These are phyloP conservation scores for Alternaria sp. DNA, from an alignment of 2,329 filamentous ascomycete species.

Conservation along the genomic window DNA sequence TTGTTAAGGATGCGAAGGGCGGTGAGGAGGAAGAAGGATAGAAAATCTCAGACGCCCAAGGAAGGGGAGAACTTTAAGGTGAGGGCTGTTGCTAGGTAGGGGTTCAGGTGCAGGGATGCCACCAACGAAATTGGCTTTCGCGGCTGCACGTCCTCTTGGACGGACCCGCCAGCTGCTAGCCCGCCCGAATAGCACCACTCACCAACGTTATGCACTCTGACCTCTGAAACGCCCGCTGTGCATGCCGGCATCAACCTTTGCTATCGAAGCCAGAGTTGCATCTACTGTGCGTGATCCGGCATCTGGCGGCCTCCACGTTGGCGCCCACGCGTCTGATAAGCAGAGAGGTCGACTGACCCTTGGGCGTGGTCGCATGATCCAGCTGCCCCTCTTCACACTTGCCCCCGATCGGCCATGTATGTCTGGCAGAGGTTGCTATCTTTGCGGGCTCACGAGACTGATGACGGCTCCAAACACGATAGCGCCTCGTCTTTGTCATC, in stretches of 20 bases:
- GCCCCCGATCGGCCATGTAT: conserved; percentile 19
- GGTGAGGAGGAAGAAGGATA: conserved; percentile 43
- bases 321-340: conserved; percentile 24
- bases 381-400: conserved; percentile 31
- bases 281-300: conserved; percentile 3
- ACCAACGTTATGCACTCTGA: conserved; percentile 40
- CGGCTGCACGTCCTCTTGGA: conserved; percentile 39
- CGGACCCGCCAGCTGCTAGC: conserved; percentile 38
- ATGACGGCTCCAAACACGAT: not conserved
- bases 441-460: conserved; percentile 28
- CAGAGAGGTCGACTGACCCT: conserved; percentile 17
- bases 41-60: conserved; percentile 32
- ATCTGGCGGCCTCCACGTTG: conserved; percentile 1
- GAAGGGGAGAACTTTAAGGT: conserved; percentile 45
- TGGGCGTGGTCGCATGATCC: conserved; percentile 36
- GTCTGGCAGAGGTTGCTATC: not conserved
- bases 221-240: conserved; percentile 39
- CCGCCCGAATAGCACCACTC: conserved; percentile 37
- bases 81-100: conserved; percentile 45
- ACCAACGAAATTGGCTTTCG: conserved; percentile 41
- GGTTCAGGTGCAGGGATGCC: conserved; percentile 34
- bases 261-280: not conserved
- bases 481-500: conserved; percentile 1
- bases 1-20: conserved; percentile 30
- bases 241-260: conserved; percentile 22